These are phyloP conservation scores for Leccinum subtestaceum DNA, from an alignment of 768 basidiomycete species.

Conservation along the genomic window DNA sequence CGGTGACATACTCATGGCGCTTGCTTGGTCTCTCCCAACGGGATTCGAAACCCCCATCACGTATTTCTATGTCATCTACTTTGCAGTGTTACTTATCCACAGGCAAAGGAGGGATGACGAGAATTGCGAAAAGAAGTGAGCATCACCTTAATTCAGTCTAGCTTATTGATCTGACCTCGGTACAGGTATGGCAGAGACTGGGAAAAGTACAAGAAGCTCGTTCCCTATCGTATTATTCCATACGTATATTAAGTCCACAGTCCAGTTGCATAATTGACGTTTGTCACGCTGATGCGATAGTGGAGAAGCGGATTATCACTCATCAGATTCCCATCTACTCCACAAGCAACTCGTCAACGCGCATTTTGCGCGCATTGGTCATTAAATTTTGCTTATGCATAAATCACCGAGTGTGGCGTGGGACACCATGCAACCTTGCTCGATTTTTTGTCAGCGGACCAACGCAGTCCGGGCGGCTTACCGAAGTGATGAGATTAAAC, in stretches of 20 bases:
- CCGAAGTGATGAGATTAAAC: background rate
- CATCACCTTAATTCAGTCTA: background rate
- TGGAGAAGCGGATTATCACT: background rate
- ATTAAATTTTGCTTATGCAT: background rate
- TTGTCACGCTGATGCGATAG: background rate
- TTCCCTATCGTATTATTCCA: slow-evolving; percentile 83
- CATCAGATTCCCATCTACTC: background rate
- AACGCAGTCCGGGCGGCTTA: background rate
- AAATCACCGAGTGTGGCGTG: background rate
- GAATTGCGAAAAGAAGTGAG: slow-evolving; percentile 83
- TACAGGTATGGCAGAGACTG: slow-evolving; percentile 90
- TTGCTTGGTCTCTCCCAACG: slow-evolving; percentile 92
- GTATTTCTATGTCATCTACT: slow-evolving; percentile 92
- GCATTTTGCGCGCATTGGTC: background rate
- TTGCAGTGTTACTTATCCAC: slow-evolving; percentile 85
- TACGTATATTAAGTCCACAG: slow-evolving; percentile 57
- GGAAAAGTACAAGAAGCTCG: slow-evolving; percentile 83
- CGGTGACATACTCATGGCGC: slow-evolving; percentile 84
- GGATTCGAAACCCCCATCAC: slow-evolving; percentile 92
- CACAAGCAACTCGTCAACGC: background rate
- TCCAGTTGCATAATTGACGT: background rate
- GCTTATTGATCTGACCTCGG: background rate
- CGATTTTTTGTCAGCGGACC: background rate
- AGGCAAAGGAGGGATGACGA: slow-evolving; percentile 91
- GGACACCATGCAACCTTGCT: background rate